Base-by-base conservation (phyloP, 257 asterid species). In the Gentiana macrophylla region DNA sequence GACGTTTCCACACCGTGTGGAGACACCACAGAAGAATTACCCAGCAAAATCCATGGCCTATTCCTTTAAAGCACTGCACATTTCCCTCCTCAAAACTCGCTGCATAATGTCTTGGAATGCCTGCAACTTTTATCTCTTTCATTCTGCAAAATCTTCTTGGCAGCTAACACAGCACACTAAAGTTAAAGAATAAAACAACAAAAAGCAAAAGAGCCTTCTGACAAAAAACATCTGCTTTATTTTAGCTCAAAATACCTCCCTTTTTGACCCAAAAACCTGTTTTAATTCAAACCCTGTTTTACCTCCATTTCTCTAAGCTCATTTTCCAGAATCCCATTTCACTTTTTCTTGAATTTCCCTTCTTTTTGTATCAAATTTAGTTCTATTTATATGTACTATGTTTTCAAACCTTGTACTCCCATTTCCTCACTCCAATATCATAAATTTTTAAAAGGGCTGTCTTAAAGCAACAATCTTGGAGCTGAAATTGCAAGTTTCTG, bases 251-350 rank as follows among this genome's bases (percentile, higher is more conserved):
- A 67, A 70, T 50, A 37, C 5, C 50, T 63, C 72, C 73, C 73
- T 15, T 71, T 74, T 76, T 68, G 63, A 74, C 81, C 65, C 78
- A 43, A 55, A 69, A 60, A 7, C 72, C 24, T 15, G 24, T 15
- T 15, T 15, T 15, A 15, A 15, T 15, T 15, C 24, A 15, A 15
- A 15, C 24, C 24, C 24, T 15, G 24, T 15, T 15, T 15, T 15
- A 15, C 24, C 24, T 15, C 24, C 24, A 15, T 15, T 15, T 15
- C 24, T 15, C 24, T 15, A 15, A 15, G 24, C 24, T 15, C 24
- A 15, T 15, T 15, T 15, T 15, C 24, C 24, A 15, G 24, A 15
- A 15, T 15, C 24, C 24, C 24, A 15, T 15, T 15, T 15, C 24
- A 15, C 24, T 15, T 15, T 15, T 15, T 59, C 24, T 15, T 15